Conservation (phyloP, 176 grass and related monocot genomes). For the Oryza longistaminata region DNA sequence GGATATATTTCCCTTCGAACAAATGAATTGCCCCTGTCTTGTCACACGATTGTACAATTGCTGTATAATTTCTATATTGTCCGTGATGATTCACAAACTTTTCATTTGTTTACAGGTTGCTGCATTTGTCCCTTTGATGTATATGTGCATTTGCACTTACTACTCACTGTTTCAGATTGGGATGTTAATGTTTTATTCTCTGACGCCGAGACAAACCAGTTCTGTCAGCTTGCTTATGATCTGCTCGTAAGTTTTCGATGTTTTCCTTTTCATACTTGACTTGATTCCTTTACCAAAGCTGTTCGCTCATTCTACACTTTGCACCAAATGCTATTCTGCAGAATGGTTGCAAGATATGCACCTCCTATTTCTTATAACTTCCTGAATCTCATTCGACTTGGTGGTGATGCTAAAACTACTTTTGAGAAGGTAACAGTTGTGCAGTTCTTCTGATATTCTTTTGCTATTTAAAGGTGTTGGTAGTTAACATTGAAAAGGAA, state of each 20-base stretch:
- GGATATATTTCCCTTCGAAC: neutral
- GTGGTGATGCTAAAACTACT: constrained; percentile 80
- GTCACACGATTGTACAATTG: constrained; percentile 1
- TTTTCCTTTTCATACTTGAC: constrained; percentile 23
- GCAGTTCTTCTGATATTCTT: constrained; percentile 1
- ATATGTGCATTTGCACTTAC: constrained; percentile 99
- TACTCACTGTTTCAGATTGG: constrained; percentile 99
- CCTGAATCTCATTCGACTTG: constrained; percentile 97
- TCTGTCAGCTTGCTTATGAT: constrained; percentile 99
- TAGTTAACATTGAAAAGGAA: constrained; percentile 20
- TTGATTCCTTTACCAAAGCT: constrained; percentile 32
- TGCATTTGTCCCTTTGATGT: constrained; percentile 94
- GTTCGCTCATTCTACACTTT: constrained; percentile 22
- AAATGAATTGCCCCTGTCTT: neutral
- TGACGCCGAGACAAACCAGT: constrained; percentile 94
- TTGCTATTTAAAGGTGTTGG: neutral
- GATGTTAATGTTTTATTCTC: constrained; percentile 99
- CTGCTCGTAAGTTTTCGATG: constrained; percentile 85
- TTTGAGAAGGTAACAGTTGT: constrained; percentile 79
- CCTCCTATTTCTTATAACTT: constrained; percentile 99
- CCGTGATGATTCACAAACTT: neutral
- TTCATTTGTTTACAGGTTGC: constrained; percentile 68
- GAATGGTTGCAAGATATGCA: constrained; percentile 99
- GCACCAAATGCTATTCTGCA: constrained; percentile 54
- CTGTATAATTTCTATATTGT: neutral